Evolutionary conservation across 2,329 filamentous ascomycete species (phyloP), one percentile per base, ranked within the genome.

Genomic region (Coniochaeta hoffmannii): DNA sequence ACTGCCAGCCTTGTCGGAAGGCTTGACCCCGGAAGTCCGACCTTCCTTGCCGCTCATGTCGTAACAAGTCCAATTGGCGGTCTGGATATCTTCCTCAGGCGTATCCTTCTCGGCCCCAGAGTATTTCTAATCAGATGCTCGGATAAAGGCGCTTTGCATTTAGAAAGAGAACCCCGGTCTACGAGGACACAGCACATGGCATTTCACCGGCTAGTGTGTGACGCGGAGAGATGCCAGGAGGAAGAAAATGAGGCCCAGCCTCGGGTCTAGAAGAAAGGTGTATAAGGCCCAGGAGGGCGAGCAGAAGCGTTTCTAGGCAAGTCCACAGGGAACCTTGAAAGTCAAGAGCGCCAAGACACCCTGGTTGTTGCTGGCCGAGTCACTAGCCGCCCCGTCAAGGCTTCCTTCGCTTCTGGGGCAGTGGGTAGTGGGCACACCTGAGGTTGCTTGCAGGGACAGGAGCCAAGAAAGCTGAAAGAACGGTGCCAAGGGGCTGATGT

Each of bases 331-430:
- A 41, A 36, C 36, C n/a, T 46, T 31, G 24, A 24, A 46, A 36
- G 34, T 41, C 52, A 34, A 28, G 34, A 46, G 30, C 11, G 52
- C 19, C 34, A 41, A 53, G 52, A 9, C 46, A 28, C 35, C 36
- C 26, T 46, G 41, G n/a, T n/a, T 26, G 41, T 28, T 12, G 5
- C 12, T 15, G 19, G 41, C 41, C 41, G 41, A 46, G 41, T 26
- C 22, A 22, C 28, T 50, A 50, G 49, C 26, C 49, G 49, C 26
- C 49, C 32, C n/a, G 49, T 22, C 49, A 50, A 50, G 49, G 49
- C 49, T 50, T 24, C 30, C n/a, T 50, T 50, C 49, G 30, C 49
- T 34, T 50, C 15, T 34, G 2, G 41, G 22, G 41, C 3, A 46
- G 41, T 46, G 41, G 22, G 41, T 3, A 46, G 41, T 46, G 41